Conservation (phyloP, 306 rosid species). For the Ziziphus jujuba region DNA sequence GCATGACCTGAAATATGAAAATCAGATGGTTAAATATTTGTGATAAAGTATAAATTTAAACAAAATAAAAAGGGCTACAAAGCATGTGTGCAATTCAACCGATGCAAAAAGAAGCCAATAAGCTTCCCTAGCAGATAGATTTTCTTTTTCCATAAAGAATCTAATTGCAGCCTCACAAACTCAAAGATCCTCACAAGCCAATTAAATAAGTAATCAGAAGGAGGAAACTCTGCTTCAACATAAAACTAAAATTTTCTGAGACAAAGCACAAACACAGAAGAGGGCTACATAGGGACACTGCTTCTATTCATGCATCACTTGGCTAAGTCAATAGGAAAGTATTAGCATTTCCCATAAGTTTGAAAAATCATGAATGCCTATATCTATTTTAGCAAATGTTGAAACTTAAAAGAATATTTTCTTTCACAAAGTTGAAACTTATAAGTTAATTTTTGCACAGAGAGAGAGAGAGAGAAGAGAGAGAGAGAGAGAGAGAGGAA, state of each 20-base stretch:
- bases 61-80: not conserved
- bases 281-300: not conserved
- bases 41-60: not conserved
- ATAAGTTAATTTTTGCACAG: no score
- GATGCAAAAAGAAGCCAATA: not conserved
- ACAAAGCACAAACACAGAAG: not conserved
- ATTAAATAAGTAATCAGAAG: not conserved
- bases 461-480: no score
- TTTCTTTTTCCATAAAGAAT: not conserved
- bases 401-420: not conserved
- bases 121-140: not conserved
- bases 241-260: not conserved
- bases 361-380: not conserved
- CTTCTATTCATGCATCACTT: not conserved
- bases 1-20: conserved; percentile 80
- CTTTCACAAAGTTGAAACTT: not conserved
- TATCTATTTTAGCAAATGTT: not conserved
- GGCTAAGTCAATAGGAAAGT: not conserved
- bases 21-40: conserved; percentile 10
- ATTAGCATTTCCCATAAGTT: not conserved
- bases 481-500: no score
- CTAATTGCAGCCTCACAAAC: not conserved
- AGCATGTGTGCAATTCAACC: not conserved
- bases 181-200: not conserved
- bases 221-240: not conserved